phyloP scores from a whole-genome alignment of 225 moss, liverwort and hornwort genomes.

The Pseudoscleropodium purum region DNA sequence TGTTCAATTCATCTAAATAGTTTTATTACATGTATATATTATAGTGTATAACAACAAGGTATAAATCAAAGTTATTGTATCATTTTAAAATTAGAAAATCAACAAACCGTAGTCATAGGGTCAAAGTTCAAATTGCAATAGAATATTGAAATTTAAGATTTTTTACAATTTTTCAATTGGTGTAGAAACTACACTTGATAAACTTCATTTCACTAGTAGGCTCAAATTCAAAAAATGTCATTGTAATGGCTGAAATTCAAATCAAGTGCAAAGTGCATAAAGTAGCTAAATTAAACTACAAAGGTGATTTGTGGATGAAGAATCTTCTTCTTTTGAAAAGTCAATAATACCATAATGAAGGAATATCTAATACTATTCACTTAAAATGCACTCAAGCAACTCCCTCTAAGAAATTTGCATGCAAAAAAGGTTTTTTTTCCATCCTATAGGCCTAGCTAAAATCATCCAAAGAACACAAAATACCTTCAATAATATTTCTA shows the following conservation, averaged over 20 bases:
- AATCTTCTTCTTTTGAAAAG: neutral
- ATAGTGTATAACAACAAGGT: accelerated
- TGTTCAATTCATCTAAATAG: neutral
- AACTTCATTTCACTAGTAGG: too few species aligned
- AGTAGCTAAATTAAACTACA: neutral
- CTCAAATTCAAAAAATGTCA: neutral
- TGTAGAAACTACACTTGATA: neutral
- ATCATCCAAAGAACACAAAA: neutral
- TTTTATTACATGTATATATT: accelerated
- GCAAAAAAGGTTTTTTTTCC: neutral
- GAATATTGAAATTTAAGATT: too few species aligned
- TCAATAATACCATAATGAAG: too few species aligned
- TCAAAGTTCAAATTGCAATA: neutral
- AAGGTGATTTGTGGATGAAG: accelerated
- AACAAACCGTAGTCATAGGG: too few species aligned
- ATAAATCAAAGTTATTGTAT: neutral
- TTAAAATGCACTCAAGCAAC: neutral
- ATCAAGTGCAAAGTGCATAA: neutral
- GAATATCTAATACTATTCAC: neutral
- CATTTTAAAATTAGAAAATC: too few species aligned
- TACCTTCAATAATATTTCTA: neutral
- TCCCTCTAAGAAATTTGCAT: neutral
- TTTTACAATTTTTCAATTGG: neutral
- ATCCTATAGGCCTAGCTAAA: accelerated
- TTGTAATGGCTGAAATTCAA: neutral